A percentile compares a stretch with the other conserved stretches of the same genome.
Evolutionary conservation across 345 rosid species (phyloP).

Genomic region (Gossypium mustelinum): DNA sequence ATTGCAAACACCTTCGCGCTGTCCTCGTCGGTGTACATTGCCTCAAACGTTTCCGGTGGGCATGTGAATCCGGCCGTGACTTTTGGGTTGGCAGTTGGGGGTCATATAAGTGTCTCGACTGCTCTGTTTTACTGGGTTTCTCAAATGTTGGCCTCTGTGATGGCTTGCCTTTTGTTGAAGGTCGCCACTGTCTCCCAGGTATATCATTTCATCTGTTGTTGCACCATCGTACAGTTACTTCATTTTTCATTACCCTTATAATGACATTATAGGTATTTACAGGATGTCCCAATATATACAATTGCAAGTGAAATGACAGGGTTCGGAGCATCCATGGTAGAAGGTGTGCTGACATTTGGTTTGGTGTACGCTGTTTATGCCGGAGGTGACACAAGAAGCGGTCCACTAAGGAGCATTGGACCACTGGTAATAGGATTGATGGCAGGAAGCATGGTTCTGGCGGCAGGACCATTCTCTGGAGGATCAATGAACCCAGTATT

Average conservation of each 20-base stretch:
- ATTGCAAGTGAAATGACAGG: conserved; percentile 86
- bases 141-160: conserved; percentile 74
- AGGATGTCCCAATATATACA: conserved; percentile 54
- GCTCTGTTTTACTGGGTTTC: conserved; percentile 85
- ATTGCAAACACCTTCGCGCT: conserved; percentile 68
- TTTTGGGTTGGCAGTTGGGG: conserved; percentile 75
- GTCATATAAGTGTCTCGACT: conserved; percentile 62
- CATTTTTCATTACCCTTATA: too few relatives aligned
- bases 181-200: conserved; percentile 58
- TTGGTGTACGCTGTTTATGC: conserved; percentile 71
- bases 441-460: conserved; percentile 73
- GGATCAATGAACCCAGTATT: conserved; percentile 89
- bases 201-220: conserved; percentile 10
- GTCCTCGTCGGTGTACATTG: conserved; percentile 58
- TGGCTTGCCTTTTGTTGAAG: conserved; percentile 73
- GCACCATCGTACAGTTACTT: too few relatives aligned
- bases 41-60: conserved; percentile 68
- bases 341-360: conserved; percentile 66
- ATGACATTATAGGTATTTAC: not conserved
- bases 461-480: conserved; percentile 82
- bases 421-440: conserved; percentile 56
- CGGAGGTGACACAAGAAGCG: conserved; percentile 48
- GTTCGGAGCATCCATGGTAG: conserved; percentile 79
- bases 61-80: conserved; percentile 96
- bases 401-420: conserved; percentile 41